Percentiles rank a stretch among this genome's conserved stretches.
Evolutionary conservation across 306 rosid genomes (phyloP).

Genomic region (Hylodesmum podocarpum): DNA sequence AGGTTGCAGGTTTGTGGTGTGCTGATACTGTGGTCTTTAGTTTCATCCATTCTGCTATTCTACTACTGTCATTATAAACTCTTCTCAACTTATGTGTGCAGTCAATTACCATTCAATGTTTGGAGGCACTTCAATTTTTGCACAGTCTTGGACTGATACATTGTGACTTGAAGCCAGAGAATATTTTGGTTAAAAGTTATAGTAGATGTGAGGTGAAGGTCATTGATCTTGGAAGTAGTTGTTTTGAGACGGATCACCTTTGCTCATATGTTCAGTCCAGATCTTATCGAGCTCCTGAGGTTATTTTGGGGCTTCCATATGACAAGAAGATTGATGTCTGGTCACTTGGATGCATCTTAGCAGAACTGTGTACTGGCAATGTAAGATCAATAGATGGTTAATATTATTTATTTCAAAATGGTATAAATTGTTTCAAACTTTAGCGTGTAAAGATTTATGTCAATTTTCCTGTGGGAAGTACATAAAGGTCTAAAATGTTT

Average conservation of each 20-base stretch:
- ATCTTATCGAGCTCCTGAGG: constrained; percentile 99
- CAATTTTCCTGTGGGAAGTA: neutral
- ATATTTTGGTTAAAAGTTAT: constrained; percentile 96
- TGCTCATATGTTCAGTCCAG: constrained; percentile 98
- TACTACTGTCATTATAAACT: constrained; percentile 24
- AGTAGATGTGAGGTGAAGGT: constrained; percentile 99
- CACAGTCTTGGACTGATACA: constrained; percentile 96
- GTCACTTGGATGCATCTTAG: constrained; percentile 99
- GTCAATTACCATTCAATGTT: constrained; percentile 98
- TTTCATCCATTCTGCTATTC: constrained; percentile 9
- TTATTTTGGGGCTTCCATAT: constrained; percentile 94
- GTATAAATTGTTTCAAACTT: neutral
- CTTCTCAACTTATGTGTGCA: constrained; percentile 43
- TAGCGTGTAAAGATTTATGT: neutral
- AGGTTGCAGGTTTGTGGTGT: constrained; percentile 84
- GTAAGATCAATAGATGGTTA: constrained; percentile 55
- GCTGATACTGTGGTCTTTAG: neutral
- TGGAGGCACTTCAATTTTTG: constrained; percentile 89
- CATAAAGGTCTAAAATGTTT: neutral
- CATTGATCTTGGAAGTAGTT: constrained; percentile 99
- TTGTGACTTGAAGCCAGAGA: constrained; percentile 98
- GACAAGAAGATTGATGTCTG: constrained; percentile 96
- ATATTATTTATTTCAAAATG: neutral
- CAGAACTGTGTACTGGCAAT: constrained; percentile 97
- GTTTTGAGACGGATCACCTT: constrained; percentile 98